Evolutionary conservation across 495 filamentous ascomycete genomes (phyloP).

Genomic region (Hyaloscypha variabilis): DNA sequence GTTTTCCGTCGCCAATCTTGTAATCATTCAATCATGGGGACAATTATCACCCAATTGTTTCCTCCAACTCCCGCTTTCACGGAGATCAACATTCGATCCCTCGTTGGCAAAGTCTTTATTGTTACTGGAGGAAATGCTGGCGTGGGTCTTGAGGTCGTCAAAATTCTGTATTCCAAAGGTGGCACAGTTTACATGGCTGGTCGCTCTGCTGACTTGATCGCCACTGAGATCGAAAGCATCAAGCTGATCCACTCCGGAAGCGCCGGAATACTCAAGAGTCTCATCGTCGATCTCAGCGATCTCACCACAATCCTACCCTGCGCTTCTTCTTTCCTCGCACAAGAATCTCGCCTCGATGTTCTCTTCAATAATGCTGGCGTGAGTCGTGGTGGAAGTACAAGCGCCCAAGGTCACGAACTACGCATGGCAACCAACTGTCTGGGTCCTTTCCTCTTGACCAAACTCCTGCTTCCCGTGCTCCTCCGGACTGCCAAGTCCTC

Average conservation of each 20-base stretch:
- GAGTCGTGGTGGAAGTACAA: constrained; percentile 32
- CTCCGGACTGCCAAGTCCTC: constrained; percentile 36
- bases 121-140: constrained; percentile 29
- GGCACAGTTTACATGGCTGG: constrained; percentile 56
- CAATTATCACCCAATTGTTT: constrained; percentile 32
- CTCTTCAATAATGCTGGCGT: constrained; percentile 62
- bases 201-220: constrained; percentile 42
- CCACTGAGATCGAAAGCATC: constrained; percentile 39
- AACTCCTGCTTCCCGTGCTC: constrained; percentile 50
- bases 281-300: constrained; percentile 50
- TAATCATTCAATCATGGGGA: constrained; percentile 11
- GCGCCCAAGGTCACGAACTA: constrained; percentile 42
- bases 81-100: too few relatives aligned
- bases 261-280: constrained; percentile 42
- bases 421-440: constrained; percentile 44
- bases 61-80: constrained; percentile 25
- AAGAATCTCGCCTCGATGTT: constrained; percentile 50
- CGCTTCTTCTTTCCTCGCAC: constrained; percentile 40
- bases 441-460: constrained; percentile 45
- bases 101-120: constrained; percentile 26
- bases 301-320: constrained; percentile 50
- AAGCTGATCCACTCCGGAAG: constrained; percentile 18
- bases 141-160: constrained; percentile 40
- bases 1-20: too few relatives aligned
- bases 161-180: constrained; percentile 46